A percentile compares a stretch with the other conserved stretches of the same genome.
These are phyloP conservation scores for Zygosaccharomyces pseudobailii DNA, from an alignment of 1,139 yeast species.

Conservation along the genomic window DNA sequence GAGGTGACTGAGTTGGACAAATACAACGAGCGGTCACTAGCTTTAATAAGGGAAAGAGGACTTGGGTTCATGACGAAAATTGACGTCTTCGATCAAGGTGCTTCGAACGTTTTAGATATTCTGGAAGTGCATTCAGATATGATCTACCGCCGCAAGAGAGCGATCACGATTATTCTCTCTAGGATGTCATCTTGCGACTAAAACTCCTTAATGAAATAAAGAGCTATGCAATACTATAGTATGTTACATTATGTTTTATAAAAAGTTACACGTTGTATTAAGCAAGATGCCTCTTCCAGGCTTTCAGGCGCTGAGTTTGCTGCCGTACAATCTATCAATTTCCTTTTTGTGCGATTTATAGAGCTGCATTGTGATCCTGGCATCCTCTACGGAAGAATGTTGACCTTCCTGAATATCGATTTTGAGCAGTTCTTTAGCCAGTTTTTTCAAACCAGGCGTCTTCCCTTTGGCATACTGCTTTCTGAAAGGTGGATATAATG, in stretches of 20 bases:
- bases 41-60: constrained; percentile 28
- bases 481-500: constrained; percentile 56
- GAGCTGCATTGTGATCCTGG: constrained; percentile 77
- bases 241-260: neutral
- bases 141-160: constrained; percentile 23
- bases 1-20: constrained; percentile 29
- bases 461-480: constrained; percentile 53
- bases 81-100: constrained; percentile 20
- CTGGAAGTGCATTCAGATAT: constrained; percentile 17
- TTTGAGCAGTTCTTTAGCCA: constrained; percentile 53
- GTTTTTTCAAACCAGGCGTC: constrained; percentile 66
- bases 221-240: neutral
- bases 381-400: constrained; percentile 90
- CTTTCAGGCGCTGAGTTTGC: neutral
- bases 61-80: constrained; percentile 33
- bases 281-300: neutral
- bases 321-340: constrained; percentile 44
- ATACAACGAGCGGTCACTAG: constrained; percentile 24
- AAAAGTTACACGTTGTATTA: neutral
- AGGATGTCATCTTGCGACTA: constrained; percentile 19
- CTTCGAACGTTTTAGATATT: constrained; percentile 13
- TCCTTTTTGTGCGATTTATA: constrained; percentile 59
- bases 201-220: neutral
- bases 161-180: constrained; percentile 22
- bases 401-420: constrained; percentile 66